These are phyloP conservation scores for Leucoagaricus sp. DNA, from an alignment of 1,284 basidiomycete species.

Conservation along the genomic window DNA sequence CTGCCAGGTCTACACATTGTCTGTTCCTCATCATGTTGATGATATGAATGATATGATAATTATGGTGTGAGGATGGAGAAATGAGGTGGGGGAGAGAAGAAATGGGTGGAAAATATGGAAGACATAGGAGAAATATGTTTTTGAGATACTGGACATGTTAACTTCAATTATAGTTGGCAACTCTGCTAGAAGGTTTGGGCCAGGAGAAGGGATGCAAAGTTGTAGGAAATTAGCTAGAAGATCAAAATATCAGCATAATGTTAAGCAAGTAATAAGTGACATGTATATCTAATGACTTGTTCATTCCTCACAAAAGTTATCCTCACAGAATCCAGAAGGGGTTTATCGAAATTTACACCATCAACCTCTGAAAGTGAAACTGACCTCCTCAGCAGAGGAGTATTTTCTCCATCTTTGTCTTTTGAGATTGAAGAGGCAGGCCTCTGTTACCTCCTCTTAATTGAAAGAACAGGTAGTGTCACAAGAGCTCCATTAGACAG, in stretches of 20 bases:
- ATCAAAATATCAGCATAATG: too few species aligned
- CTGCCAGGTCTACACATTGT: constrained; percentile 1
- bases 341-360: constrained; percentile 17
- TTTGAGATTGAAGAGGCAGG: constrained; percentile 1
- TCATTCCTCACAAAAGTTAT: too few species aligned
- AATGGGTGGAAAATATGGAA: constrained; percentile 20
- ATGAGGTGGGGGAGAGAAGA: constrained; percentile 16
- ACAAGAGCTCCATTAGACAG: constrained; percentile 27
- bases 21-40: neutral
- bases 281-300: too few species aligned
- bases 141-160: constrained; percentile 69
- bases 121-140: constrained; percentile 40
- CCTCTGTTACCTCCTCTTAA: constrained; percentile 26
- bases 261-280: too few species aligned
- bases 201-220: constrained; percentile 35
- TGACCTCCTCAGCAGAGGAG: constrained; percentile 30
- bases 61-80: too few species aligned
- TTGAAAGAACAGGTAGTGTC: constrained; percentile 36
- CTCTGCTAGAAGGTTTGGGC: constrained; percentile 46
- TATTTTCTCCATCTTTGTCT: constrained; percentile 18
- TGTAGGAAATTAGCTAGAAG: constrained; percentile 12
- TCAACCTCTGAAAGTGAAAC: constrained; percentile 36
- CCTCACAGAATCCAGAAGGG: constrained; percentile 24
- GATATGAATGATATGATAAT: constrained; percentile 2
- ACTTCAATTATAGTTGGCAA: constrained; percentile 74